These are phyloP conservation scores for Petrea volubilis DNA, from an alignment of 257 asterid species.

Conservation along the genomic window DNA sequence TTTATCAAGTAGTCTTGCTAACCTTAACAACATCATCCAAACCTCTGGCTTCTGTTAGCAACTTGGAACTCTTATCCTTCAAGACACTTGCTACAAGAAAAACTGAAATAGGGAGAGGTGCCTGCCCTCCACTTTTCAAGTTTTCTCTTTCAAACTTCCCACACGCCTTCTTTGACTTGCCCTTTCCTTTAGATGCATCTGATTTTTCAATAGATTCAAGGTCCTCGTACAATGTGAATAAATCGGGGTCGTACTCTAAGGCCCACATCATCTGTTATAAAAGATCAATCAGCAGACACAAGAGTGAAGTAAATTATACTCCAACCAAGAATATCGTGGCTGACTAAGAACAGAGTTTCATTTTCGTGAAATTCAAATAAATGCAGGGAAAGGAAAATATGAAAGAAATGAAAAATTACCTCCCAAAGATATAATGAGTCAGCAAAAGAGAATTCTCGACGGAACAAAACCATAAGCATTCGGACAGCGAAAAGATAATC, in stretches of 20 bases:
- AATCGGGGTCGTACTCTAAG: slow-evolving; percentile 78
- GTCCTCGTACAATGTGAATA: slow-evolving; percentile 58
- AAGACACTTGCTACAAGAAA: slow-evolving; percentile 90
- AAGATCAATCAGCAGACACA: slow-evolving; percentile 7
- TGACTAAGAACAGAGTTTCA: background rate
- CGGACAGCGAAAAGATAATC: slow-evolving; percentile 92
- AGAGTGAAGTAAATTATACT: background rate
- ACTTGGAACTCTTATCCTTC: slow-evolving; percentile 68
- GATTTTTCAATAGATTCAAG: slow-evolving; percentile 46
- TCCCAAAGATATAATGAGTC: slow-evolving; percentile 96
- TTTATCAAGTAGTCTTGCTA: background rate
- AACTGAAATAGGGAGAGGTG: slow-evolving; percentile 81
- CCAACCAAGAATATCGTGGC: background rate
- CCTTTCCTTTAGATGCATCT: slow-evolving; percentile 52
- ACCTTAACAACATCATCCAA: slow-evolving; percentile 89
- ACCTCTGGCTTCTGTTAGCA: slow-evolving; percentile 85
- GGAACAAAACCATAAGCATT: slow-evolving; percentile 96
- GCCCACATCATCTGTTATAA: slow-evolving; percentile 94
- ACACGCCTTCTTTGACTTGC: slow-evolving; percentile 54
- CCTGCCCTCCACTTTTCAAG: slow-evolving; percentile 47
- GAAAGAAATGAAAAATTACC: slow-evolving; percentile 41
- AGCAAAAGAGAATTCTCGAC: slow-evolving; percentile 90
- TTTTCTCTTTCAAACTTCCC: slow-evolving; percentile 82
- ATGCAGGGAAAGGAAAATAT: background rate
- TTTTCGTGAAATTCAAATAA: background rate